Percentiles rank a stretch among this genome's conserved stretches.
These are phyloP conservation scores for Cystobasidium slooffiae DNA, from an alignment of 1,284 basidiomycete genomes.

Conservation along the genomic window DNA sequence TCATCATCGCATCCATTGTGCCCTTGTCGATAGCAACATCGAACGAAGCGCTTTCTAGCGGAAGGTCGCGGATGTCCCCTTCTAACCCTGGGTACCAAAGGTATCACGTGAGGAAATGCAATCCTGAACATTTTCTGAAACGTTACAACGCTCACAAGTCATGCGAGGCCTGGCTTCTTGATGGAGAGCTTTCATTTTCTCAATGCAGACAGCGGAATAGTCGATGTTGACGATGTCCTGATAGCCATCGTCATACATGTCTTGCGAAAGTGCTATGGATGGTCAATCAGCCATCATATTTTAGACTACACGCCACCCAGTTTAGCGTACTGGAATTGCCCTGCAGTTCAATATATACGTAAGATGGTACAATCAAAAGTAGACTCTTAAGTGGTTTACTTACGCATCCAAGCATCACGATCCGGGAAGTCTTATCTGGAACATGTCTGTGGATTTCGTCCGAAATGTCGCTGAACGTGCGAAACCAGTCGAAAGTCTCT, in stretches of 20 bases:
- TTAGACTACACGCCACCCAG: neutral
- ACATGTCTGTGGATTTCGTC: slow-evolving; percentile 67
- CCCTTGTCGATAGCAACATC: slow-evolving; percentile 91
- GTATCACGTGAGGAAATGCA: neutral
- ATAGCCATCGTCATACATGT: slow-evolving; percentile 87
- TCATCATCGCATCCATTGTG: slow-evolving; percentile 95
- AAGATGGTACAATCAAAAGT: neutral
- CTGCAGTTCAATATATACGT: neutral
- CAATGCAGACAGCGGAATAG: slow-evolving; percentile 78
- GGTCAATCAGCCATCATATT: neutral
- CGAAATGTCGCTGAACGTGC: slow-evolving; percentile 71
- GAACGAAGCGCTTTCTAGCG: slow-evolving; percentile 70
- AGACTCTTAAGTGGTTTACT: neutral
- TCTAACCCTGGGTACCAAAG: neutral
- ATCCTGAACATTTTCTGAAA: no score
- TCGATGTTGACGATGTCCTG: slow-evolving; percentile 82
- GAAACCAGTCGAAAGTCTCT: slow-evolving; percentile 84
- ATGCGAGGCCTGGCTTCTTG: slow-evolving; percentile 66
- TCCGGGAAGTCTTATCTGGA: slow-evolving; percentile 67
- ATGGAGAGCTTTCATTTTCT: slow-evolving; percentile 75
- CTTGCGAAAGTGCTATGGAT: slow-evolving; percentile 28
- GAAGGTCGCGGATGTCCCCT: slow-evolving; percentile 62
- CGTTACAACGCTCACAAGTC: slow-evolving; percentile 65
- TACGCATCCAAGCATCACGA: slow-evolving; percentile 82
- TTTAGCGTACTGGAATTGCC: slow-evolving; percentile 72